Evolutionary conservation across 192 early-diverging fungal species (phyloP).

Genomic region (Coemansia sp.): DNA sequence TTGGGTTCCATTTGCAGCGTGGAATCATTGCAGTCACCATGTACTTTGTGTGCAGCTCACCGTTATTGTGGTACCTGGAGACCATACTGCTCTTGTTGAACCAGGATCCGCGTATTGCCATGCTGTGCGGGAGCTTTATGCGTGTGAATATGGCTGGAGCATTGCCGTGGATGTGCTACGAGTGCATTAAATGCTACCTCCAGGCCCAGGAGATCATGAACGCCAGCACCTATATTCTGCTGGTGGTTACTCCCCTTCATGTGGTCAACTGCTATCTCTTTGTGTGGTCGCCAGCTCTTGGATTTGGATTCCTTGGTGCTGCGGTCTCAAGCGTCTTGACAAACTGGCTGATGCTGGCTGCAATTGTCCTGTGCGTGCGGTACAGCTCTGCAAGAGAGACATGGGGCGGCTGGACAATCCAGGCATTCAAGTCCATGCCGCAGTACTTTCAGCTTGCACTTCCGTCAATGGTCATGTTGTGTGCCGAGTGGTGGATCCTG

Average conservation of each 20-base stretch:
- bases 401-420: conserved; percentile 57
- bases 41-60: conserved; percentile 56
- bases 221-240: conserved; percentile 71
- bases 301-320: conserved; percentile 60
- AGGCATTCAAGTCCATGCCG: conserved; percentile 36
- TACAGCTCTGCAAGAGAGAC: conserved; percentile 50
- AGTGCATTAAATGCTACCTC: conserved; percentile 81
- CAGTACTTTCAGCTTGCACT: conserved; percentile 65
- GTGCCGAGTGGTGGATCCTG: conserved; percentile 65
- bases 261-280: conserved; percentile 73
- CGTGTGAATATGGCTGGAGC: conserved; percentile 68
- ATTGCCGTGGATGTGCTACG: conserved; percentile 76
- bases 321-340: conserved; percentile 59
- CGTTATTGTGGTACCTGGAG: conserved; percentile 73
- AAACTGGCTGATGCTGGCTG: conserved; percentile 70
- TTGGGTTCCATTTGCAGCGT: too few relatives aligned
- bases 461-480: conserved; percentile 76
- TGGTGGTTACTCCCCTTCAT: conserved; percentile 72
- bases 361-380: conserved; percentile 64
- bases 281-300: conserved; percentile 69
- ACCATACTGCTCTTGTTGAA: conserved; percentile 63
- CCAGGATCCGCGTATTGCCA: conserved; percentile 72
- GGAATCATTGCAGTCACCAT: conserved; percentile 14
- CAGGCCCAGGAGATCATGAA: conserved; percentile 92
- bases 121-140: conserved; percentile 68